These are phyloP conservation scores for Trichophyton verrucosum DNA, from an alignment of 2,329 filamentous ascomycete species.

Conservation along the genomic window DNA sequence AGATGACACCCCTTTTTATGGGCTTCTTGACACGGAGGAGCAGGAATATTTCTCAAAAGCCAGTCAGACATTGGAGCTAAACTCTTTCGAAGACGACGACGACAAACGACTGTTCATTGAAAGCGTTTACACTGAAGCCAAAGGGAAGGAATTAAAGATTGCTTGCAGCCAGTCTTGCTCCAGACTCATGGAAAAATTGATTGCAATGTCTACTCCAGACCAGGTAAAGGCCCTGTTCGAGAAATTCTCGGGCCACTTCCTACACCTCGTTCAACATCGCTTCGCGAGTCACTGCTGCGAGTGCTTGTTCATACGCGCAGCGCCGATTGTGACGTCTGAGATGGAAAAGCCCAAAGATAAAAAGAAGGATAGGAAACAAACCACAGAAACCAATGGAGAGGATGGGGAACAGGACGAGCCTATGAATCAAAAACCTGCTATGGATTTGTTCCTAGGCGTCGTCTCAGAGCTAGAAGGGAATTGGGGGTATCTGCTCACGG, in stretches of 20 bases:
- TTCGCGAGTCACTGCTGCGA: conserved; percentile 98
- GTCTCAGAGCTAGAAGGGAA: conserved; percentile 80
- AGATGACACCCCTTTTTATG: conserved; percentile 68
- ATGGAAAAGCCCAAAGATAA: conserved; percentile 35
- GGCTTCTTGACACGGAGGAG: conserved; percentile 82
- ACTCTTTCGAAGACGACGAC: conserved; percentile 69
- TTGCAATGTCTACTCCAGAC: conserved; percentile 60
- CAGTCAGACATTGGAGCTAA: conserved; percentile 78
- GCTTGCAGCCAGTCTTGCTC: conserved; percentile 94
- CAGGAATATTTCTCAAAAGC: conserved; percentile 90
- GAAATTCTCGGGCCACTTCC: conserved; percentile 75
- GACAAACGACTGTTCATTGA: conserved; percentile 60
- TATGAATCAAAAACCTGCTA: conserved; percentile 51
- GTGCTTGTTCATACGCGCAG: conserved; percentile 73
- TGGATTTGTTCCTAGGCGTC: conserved; percentile 69
- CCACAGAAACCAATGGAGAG: conserved; percentile 27
- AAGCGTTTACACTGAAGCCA: conserved; percentile 74
- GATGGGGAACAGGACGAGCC: conserved; percentile 35
- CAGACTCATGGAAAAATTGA: conserved; percentile 78
- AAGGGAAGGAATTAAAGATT: conserved; percentile 89
- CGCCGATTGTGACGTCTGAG: conserved; percentile 65
- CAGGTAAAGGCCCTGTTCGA: conserved; percentile 82
- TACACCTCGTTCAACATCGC: conserved; percentile 81
- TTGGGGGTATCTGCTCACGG: conserved; percentile 70
- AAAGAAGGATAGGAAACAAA: conserved; percentile 16